phyloP scores from a whole-genome alignment of 2,329 filamentous ascomycete genomes.

The Shiraia bambusicola region DNA sequence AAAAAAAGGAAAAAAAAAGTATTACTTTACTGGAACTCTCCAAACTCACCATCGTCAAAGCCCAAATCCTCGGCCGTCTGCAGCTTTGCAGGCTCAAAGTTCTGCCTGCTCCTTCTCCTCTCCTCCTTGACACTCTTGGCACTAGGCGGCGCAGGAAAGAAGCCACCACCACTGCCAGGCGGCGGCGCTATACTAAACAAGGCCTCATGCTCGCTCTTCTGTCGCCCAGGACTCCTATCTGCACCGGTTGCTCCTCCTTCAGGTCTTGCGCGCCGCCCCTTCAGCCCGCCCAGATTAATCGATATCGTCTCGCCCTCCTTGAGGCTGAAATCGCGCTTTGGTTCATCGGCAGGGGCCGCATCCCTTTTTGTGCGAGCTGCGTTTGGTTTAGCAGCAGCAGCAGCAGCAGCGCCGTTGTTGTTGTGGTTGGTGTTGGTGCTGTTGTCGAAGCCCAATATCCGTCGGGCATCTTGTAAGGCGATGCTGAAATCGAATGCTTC shows the following conservation, averaged over 20 bases:
- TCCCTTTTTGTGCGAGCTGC: constrained; percentile 38
- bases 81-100: constrained; percentile 28
- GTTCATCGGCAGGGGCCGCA: constrained; percentile 53
- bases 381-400: constrained; percentile 13
- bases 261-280: constrained; percentile 48
- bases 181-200: constrained; percentile 77
- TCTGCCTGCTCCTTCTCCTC: constrained; percentile 56
- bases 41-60: constrained; percentile 86
- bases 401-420: too few relatives aligned
- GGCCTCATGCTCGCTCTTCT: constrained; percentile 48
- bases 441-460: constrained; percentile 63
- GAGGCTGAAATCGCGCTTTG: constrained; percentile 74
- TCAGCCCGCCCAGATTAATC: constrained; percentile 67
- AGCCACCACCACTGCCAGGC: constrained; percentile 50
- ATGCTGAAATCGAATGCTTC: constrained; percentile 87
- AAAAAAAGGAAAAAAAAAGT: constrained; percentile 9
- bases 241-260: constrained; percentile 31
- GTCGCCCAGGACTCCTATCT: constrained; percentile 43
- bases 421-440: constrained; percentile 35
- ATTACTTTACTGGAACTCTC: constrained; percentile 65
- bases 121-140: constrained; percentile 63
- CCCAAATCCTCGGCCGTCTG: constrained; percentile 63
- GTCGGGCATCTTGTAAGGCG: constrained; percentile 74
- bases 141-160: constrained; percentile 68
- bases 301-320: constrained; percentile 91